Base-by-base conservation (phyloP, 331 rosid species). In the Erythrophleum ivorense region DNA sequence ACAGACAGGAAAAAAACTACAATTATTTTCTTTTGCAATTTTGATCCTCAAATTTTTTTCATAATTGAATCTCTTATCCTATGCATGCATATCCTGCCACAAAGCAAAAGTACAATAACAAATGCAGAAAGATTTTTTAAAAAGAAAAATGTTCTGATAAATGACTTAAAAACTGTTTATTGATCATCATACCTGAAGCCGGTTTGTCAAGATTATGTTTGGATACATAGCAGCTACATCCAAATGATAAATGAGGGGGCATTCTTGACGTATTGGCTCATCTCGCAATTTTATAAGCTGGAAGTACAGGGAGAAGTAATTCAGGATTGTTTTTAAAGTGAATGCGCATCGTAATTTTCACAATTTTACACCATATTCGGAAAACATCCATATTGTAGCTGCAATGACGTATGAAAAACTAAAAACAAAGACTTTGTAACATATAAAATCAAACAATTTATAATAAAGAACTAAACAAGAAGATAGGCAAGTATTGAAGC, bases 171-270 rank as follows among this genome's bases (percentile, higher is more conserved):
- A 70, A 46, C 54, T 24, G 13, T 48, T 46, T 13, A 29, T 48
- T 46, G 75, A 29, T 34, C 76, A 75, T 72, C 88, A 54, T 86
- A 95, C 99, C 99, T 95, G 99, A 88, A 95, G 99, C 78, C 99
- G 91, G 88, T 95, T 93, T 80, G 98, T 95, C 76, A 95, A 85
- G 79, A 95, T 95, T 78, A 95, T 95, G 86, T 95, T 95, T 54
- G 99, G 99, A 86, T 95, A 95, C 98, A 95, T 95, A 68, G 99
- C 99, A 80, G 99, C 98, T 64, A 95, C 99, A 85, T 95, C 99
- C 81, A 95, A 87, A 87, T 95, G 99, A 88, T 95, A 95, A 83
- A 95, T 95, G 58, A 95, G 97, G 74, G 99, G 99, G 82, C 97
- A 89, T 75, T 95, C 99, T 76, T 91, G 97, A 34, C 94, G 93